Conservation (phyloP, 1,284 basidiomycete genomes). For the Tilletia indica region DNA sequence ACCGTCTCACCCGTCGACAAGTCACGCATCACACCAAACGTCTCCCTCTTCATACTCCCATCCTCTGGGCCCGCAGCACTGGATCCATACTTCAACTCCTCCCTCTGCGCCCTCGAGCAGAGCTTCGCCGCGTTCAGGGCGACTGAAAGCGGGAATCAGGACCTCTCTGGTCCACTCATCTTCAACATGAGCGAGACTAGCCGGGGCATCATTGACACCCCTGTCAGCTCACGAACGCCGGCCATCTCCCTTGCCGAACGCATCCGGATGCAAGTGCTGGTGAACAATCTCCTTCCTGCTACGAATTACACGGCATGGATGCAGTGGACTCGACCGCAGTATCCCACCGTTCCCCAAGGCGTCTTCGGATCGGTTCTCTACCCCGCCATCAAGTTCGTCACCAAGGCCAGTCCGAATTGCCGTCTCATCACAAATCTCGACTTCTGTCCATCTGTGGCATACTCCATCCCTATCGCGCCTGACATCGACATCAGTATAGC, state of each 20-base stretch:
- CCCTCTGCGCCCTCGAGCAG: conserved; percentile 51
- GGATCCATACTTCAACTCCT: conserved; percentile 46
- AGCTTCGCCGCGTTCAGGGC: conserved; percentile 29
- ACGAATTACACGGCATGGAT: conserved; percentile 58
- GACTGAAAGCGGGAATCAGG: background rate
- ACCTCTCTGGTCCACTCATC: background rate
- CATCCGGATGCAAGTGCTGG: conserved; percentile 32
- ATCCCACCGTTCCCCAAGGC: background rate
- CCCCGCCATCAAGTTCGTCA: conserved; percentile 52
- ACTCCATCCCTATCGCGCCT: conserved; percentile 56
- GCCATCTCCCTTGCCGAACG: conserved; percentile 24
- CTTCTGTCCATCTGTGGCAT: conserved; percentile 58
- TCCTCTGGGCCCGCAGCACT: conserved; percentile 38
- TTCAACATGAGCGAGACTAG: conserved; percentile 39
- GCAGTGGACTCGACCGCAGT: conserved; percentile 35
- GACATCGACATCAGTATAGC: conserved; percentile 43
- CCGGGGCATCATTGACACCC: conserved; percentile 33
- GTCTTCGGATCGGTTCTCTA: conserved; percentile 33
- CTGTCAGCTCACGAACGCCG: conserved; percentile 19
- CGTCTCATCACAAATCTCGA: conserved; percentile 54
- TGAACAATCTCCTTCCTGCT: conserved; percentile 40
- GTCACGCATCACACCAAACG: conserved; percentile 28
- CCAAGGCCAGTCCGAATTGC: conserved; percentile 52
- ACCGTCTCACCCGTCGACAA: conserved; percentile 26
- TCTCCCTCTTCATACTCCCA: conserved; percentile 46